A percentile compares a stretch with the other conserved stretches of the same genome.
Conservation (phyloP, 352 stramenopile genomes). For the Lagenidium sp. region DNA sequence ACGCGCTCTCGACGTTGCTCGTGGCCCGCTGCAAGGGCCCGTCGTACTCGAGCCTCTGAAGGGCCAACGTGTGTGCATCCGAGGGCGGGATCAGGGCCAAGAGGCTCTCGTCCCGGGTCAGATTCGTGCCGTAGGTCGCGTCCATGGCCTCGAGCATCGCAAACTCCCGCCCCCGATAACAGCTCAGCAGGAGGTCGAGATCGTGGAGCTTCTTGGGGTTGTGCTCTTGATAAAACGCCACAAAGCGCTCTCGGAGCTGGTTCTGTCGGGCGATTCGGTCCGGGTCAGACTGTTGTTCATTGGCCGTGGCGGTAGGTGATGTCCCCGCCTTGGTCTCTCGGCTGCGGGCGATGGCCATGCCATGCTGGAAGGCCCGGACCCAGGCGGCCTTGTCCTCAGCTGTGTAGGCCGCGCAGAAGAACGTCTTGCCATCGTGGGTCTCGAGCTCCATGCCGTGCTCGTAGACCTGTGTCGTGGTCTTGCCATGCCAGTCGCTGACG, state of each 20-base stretch:
- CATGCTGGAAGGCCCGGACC: slow-evolving; percentile 49
- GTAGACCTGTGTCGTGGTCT: slow-evolving; percentile 41
- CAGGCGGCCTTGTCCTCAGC: slow-evolving; percentile 49
- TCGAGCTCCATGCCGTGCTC: slow-evolving; percentile 61
- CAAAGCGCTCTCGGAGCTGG: slow-evolving; percentile 13
- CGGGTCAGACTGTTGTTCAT: slow-evolving; percentile 1
- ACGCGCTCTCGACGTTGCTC: slow-evolving; percentile 15
- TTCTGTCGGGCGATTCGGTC: slow-evolving; percentile 4
- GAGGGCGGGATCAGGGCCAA: slow-evolving; percentile 10
- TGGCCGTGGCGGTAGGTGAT: neutral
- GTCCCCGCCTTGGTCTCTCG: slow-evolving; percentile 2
- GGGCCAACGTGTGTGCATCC: slow-evolving; percentile 7
- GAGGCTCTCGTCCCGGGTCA: slow-evolving; percentile 10
- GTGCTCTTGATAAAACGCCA: slow-evolving; percentile 18
- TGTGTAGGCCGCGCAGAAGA: slow-evolving; percentile 55
- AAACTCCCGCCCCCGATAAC: slow-evolving; percentile 19
- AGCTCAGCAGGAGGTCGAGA: slow-evolving; percentile 18
- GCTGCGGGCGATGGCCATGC: slow-evolving; percentile 17
- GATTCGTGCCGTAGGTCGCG: slow-evolving; percentile 13
- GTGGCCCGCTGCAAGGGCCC: slow-evolving; percentile 8
- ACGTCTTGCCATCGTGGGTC: slow-evolving; percentile 50
- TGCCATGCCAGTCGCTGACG: slow-evolving; percentile 63
- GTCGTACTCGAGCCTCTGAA: slow-evolving; percentile 12
- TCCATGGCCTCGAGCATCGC: slow-evolving; percentile 20
- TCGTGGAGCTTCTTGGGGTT: slow-evolving; percentile 23